These are phyloP conservation scores for Phytophthora cactorum DNA, from an alignment of 352 stramenopile species.

Conservation along the genomic window DNA sequence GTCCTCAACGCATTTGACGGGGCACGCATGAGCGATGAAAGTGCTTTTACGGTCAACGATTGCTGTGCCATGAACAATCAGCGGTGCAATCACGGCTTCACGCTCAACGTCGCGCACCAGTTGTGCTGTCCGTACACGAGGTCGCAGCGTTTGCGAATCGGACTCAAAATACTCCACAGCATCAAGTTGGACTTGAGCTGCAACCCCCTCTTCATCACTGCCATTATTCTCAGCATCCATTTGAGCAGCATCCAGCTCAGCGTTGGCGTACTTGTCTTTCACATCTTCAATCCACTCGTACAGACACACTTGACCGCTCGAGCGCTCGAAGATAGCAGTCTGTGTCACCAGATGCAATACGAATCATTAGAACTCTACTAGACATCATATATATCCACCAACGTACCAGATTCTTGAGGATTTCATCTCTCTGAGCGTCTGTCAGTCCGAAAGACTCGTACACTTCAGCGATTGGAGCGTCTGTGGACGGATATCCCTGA, in stretches of 20 bases:
- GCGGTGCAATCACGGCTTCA: slow-evolving; percentile 53
- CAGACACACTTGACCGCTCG: slow-evolving; percentile 81
- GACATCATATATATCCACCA: not conserved
- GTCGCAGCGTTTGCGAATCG: slow-evolving; percentile 65
- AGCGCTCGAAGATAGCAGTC: slow-evolving; percentile 72
- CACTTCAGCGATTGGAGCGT: slow-evolving; percentile 77
- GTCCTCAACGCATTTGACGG: slow-evolving; percentile 69
- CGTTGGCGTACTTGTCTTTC: slow-evolving; percentile 70
- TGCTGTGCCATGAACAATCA: slow-evolving; percentile 72
- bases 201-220: slow-evolving; percentile 19
- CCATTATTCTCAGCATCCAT: slow-evolving; percentile 13
- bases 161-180: slow-evolving; percentile 51
- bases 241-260: slow-evolving; percentile 38
- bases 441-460: slow-evolving; percentile 86
- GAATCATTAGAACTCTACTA: not conserved
- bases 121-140: slow-evolving; percentile 69
- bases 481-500: slow-evolving; percentile 66
- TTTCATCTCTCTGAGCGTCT: slow-evolving; percentile 65
- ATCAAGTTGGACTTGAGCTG: slow-evolving; percentile 17
- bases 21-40: slow-evolving; percentile 78
- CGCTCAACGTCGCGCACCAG: slow-evolving; percentile 59
- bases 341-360: slow-evolving; percentile 9
- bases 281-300: slow-evolving; percentile 90
- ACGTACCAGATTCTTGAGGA: slow-evolving; percentile 67
- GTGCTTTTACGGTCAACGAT: slow-evolving; percentile 87